Percentiles rank a stretch among this genome's conserved stretches.
phyloP scores from a whole-genome alignment of 2,329 filamentous ascomycete genomes.

The Aspergillus costaricaensis region DNA sequence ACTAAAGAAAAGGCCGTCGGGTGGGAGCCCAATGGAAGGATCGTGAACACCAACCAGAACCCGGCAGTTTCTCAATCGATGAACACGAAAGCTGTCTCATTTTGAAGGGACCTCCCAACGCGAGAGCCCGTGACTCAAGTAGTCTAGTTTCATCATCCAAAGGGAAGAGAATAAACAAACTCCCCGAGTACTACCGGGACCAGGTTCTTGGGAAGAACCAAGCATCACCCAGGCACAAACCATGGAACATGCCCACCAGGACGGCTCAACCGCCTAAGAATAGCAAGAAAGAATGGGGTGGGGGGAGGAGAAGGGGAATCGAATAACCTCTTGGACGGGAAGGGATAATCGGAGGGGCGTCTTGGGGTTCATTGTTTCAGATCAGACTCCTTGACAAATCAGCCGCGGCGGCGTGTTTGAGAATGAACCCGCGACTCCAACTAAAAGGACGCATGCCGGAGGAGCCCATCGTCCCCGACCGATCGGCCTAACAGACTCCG shows the following conservation, averaged over 20 bases:
- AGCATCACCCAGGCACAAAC: not conserved
- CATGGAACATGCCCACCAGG: constrained; percentile 8
- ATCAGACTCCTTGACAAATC: constrained; percentile 23
- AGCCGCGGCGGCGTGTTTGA: constrained; percentile 17
- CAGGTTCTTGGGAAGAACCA: not conserved
- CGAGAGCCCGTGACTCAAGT: not conserved
- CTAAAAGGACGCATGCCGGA: constrained; percentile 4
- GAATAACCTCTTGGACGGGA: not conserved
- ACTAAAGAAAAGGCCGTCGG: not conserved
- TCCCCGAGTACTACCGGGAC: not conserved
- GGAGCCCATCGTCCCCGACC: constrained; percentile 14
- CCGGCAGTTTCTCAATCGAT: not conserved
- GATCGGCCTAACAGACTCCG: constrained; percentile 14
- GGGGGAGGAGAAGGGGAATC: too few relatives aligned
- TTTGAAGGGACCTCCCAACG: not conserved
- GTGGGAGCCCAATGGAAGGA: too few relatives aligned
- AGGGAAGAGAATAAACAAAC: not conserved
- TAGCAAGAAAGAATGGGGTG: not conserved
- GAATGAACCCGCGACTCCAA: constrained; percentile 6
- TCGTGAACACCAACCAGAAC: not conserved
- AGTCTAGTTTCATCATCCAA: not conserved
- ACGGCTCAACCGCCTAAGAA: constrained; percentile 9
- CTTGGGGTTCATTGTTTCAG: constrained; percentile 24
- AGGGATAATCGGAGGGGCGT: constrained; percentile 11
- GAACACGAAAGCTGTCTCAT: not conserved